Conservation (phyloP, 352 stramenopile genomes). For the Pseudoperonospora humuli region DNA sequence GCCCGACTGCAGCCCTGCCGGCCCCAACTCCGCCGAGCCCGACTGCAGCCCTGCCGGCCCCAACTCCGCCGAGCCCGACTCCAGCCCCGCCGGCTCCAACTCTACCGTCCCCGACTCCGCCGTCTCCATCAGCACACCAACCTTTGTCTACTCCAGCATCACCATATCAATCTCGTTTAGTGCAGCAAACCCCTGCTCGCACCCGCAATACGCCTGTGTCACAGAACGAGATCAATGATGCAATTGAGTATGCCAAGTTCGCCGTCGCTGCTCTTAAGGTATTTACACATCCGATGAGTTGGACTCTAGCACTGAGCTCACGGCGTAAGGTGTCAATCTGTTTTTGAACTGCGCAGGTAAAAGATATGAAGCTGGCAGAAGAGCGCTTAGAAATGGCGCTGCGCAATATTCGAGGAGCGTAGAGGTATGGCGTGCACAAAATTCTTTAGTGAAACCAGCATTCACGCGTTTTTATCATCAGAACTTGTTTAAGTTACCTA, state of each 20-base stretch:
- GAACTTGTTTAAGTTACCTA: slow-evolving; percentile 8
- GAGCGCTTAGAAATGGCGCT: slow-evolving; percentile 75
- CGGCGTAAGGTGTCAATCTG: not conserved
- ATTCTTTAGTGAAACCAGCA: not conserved
- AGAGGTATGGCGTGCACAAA: slow-evolving; percentile 3
- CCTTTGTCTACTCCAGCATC: slow-evolving; percentile 10
- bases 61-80: too few relatives aligned
- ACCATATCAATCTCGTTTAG: slow-evolving; percentile 14
- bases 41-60: too few relatives aligned
- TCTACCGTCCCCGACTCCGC: not conserved
- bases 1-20: too few relatives aligned
- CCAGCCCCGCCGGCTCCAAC: too few relatives aligned
- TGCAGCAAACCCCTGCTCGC: slow-evolving; percentile 16
- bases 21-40: too few relatives aligned
- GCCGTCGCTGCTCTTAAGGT: slow-evolving; percentile 76
- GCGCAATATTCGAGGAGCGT: slow-evolving; percentile 47
- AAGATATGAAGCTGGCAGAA: slow-evolving; percentile 71
- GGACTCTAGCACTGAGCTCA: not conserved
- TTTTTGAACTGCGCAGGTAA: slow-evolving; percentile 31
- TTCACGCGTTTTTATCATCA: slow-evolving; percentile 6
- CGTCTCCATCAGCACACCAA: not conserved
- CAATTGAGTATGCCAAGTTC: slow-evolving; percentile 79
- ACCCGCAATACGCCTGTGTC: slow-evolving; percentile 35
- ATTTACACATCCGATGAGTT: not conserved
- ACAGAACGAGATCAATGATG: slow-evolving; percentile 73